These are phyloP conservation scores for Fusarium brachygibbosum DNA, from an alignment of 2,329 filamentous ascomycete genomes.

Conservation along the genomic window DNA sequence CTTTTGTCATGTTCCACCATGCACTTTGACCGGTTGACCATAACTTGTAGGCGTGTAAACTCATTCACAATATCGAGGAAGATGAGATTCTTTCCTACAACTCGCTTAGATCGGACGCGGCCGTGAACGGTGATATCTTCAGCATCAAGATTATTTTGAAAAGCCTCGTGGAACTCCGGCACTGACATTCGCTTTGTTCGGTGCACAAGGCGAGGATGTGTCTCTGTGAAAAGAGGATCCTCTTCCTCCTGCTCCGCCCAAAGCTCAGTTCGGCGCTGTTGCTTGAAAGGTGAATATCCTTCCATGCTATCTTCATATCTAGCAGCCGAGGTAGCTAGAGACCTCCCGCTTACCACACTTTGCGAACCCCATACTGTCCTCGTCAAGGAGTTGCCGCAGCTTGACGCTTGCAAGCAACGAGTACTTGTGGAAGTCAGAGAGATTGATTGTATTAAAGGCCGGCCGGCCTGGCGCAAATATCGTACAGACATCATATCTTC, in stretches of 20 bases:
- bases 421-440: constrained; percentile 22
- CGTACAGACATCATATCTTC: constrained; percentile 56
- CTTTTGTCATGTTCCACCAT: constrained; percentile 53
- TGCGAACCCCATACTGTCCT: constrained; percentile 23
- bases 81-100: constrained; percentile 80
- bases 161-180: constrained; percentile 53
- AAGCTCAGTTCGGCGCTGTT: constrained; percentile 53
- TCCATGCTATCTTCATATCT: constrained; percentile 42
- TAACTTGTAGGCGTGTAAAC: constrained; percentile 78
- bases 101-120: constrained; percentile 79
- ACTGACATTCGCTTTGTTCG: constrained; percentile 50
- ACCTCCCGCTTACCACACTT: constrained; percentile 29
- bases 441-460: constrained; percentile 45
- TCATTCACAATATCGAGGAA: constrained; percentile 87
- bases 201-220: constrained; percentile 55
- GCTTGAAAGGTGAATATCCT: constrained; percentile 55
- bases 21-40: constrained; percentile 75
- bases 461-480: constrained; percentile 55
- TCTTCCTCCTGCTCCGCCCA: constrained; percentile 52
- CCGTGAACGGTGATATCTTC: constrained; percentile 61
- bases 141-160: constrained; percentile 47
- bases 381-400: constrained; percentile 26
- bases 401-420: constrained; percentile 25
- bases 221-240: constrained; percentile 54
- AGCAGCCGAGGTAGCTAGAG: constrained; percentile 42